These are phyloP conservation scores for Geranium incanum DNA, from an alignment of 441 rosid species.

Conservation along the genomic window DNA sequence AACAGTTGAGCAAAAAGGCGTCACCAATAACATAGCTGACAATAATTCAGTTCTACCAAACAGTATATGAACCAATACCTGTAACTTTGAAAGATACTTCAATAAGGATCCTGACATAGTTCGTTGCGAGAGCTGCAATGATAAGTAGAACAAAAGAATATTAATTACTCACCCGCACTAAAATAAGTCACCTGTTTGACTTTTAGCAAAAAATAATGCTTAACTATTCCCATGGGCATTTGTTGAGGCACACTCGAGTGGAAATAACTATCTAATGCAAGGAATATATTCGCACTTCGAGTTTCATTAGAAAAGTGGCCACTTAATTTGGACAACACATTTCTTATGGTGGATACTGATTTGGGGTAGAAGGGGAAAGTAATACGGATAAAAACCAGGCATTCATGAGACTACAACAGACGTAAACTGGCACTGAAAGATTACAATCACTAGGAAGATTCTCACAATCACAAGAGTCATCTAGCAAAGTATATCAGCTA, in stretches of 20 bases:
- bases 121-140: slow-evolving; percentile 90
- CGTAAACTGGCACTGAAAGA: slow-evolving; percentile 1
- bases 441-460: neutral
- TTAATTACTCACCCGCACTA: neutral
- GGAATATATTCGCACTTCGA: neutral
- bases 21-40: neutral
- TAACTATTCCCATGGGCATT: neutral
- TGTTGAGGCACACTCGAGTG: neutral
- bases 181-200: neutral
- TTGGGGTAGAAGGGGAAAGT: neutral
- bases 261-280: neutral
- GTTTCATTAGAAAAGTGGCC: neutral
- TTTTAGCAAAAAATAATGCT: neutral
- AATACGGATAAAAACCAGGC: neutral
- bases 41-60: slow-evolving; percentile 12
- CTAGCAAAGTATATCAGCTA: neutral
- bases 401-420: slow-evolving; percentile 2
- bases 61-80: slow-evolving; percentile 42
- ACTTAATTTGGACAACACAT: neutral
- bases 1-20: neutral
- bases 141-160: slow-evolving; percentile 19
- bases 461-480: neutral
- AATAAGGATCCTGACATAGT: slow-evolving; percentile 83
- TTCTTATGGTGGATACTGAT: neutral
- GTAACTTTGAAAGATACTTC: slow-evolving; percentile 92